Base-by-base conservation (phyloP, 2,329 filamentous ascomycete species). In the Talaromyces sp. region DNA sequence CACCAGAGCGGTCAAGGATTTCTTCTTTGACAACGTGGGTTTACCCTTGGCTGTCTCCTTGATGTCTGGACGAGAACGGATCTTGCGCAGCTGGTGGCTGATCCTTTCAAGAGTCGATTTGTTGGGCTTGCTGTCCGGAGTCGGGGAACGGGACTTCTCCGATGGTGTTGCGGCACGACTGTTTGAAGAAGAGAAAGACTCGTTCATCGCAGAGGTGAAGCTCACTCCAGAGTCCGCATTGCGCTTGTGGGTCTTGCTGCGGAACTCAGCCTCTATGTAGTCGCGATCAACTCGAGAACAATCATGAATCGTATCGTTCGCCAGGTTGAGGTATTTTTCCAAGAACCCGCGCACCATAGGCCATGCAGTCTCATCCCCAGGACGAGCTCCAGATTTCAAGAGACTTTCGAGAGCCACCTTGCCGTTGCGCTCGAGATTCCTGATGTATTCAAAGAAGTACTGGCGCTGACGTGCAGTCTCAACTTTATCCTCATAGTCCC, bases 191-290 rank as follows among this genome's bases (percentile, higher is more conserved):
- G 71, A 33, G 65, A 48, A 9, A 28, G 62, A 63, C 12, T 60
- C 62, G 37, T 40, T 46, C 28, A 57, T 46, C 18, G 37, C 14
- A 1, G 76, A 76, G 57, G 77, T 79, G 68, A 88, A 86, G 72
- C 84, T 87, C 63, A 88, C 82, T 21, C 86, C 86, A 2, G 86
- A 88, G 70, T 88, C 86, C 23, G 82, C 83, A 73, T 87, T 87
- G 68, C 84, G 81, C 68, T 81, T 82, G 60, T 77, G 75, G 55
- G 63, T 64, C 64, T 71, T 69, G 59, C 71, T 69, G 14, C 71
- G 69, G 18, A 66, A 65, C 33, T 70, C 68, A 8, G 63, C 69
- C 57, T 75, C 73, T 37, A 76, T 70, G 65, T 75, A 76, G 37
- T 77, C 70, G 5, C 77, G 76, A 44, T 79, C 77, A 57, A 86